phyloP scores from a whole-genome alignment of 108 stramenopile genomes.

The Skeletonema costatum region DNA sequence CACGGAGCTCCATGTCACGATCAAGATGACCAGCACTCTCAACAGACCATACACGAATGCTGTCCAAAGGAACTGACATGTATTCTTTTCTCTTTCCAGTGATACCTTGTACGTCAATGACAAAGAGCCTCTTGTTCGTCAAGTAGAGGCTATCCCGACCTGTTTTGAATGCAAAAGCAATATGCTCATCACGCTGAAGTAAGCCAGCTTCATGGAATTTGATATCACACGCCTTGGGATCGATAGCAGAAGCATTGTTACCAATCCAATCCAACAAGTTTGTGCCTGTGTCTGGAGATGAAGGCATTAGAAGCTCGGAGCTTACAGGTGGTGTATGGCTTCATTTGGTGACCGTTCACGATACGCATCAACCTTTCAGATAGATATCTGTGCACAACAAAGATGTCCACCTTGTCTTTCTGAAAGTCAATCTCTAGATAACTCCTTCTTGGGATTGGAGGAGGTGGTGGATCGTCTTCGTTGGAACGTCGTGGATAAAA shows the following conservation, averaged over 20 bases:
- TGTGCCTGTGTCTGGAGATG: constrained; percentile 34
- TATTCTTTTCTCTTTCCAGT: constrained; percentile 66
- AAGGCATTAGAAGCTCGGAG: constrained; percentile 23
- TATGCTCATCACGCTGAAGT: constrained; percentile 63
- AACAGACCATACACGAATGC: constrained; percentile 55
- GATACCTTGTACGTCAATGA: constrained; percentile 53
- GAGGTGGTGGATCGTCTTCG: constrained; percentile 59
- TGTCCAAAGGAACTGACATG: constrained; percentile 55
- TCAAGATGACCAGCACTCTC: constrained; percentile 76
- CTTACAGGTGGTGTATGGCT: constrained; percentile 44
- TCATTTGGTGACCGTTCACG: constrained; percentile 26
- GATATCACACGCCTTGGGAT: constrained; percentile 44
- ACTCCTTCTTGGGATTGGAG: constrained; percentile 49
- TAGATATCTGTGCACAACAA: constrained; percentile 59
- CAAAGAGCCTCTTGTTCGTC: constrained; percentile 48
- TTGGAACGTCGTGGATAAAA: constrained; percentile 45
- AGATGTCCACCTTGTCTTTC: constrained; percentile 67
- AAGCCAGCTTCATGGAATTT: constrained; percentile 54
- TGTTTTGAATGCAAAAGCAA: constrained; percentile 70
- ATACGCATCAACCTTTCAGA: constrained; percentile 52
- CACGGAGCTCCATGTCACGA: constrained; percentile 50
- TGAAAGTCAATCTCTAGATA: constrained; percentile 73
- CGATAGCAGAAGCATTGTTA: constrained; percentile 58
- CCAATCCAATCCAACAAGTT: constrained; percentile 60
- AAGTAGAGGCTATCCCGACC: constrained; percentile 66